Evolutionary conservation across 2,329 filamentous ascomycete genomes (phyloP), one percentile per base, ranked within the genome.

Genomic region (Ophiostoma sp.): DNA sequence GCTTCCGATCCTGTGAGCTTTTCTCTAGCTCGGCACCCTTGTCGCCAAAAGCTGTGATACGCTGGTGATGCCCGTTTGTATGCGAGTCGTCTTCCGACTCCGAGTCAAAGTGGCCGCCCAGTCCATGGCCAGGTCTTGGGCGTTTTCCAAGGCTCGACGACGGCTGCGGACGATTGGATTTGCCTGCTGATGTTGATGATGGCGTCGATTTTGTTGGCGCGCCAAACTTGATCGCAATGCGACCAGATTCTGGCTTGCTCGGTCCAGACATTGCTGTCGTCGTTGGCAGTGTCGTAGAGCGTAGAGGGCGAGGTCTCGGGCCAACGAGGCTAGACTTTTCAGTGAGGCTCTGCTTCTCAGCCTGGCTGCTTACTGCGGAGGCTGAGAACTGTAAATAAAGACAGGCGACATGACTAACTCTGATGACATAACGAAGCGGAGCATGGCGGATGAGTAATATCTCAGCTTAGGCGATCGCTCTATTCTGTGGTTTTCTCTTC

Each of bases 211-310:
- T 69, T 0, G 72, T 27, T 3, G 60, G 15, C 2, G 77, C 73
- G 48, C 82, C 80, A 54, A 85, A 80, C 70, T 82, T 84, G 66
- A 85, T 85, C 72, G 83, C 83, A 75, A 85, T 84, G 35, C 82
- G 76, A 10, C 76, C 73, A 15, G 75, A 73, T 62, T 74, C 79
- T 15, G 78, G 73, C 62, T 77, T 77, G 69, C 75, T 77, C 62
- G 78, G 74, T 54, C 79, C 77, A 13, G 81, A 74, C 82, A 84
- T 84, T 20, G 62, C 35, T 39, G 35, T 23, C 33, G 35, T 31
- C 52, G 52, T 7, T 17, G 23, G 10, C 7, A 20, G 10, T 48
- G 20, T 39, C 36, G 36, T n/a, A 48, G 33, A 23, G 60, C n/a
- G 31, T 10, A 48, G 15, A 36, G 57, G 27, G 39, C 13, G 69